Evolutionary conservation across 352 stramenopile genomes (phyloP).

Genomic region (Thraustochytrium sp.): DNA sequence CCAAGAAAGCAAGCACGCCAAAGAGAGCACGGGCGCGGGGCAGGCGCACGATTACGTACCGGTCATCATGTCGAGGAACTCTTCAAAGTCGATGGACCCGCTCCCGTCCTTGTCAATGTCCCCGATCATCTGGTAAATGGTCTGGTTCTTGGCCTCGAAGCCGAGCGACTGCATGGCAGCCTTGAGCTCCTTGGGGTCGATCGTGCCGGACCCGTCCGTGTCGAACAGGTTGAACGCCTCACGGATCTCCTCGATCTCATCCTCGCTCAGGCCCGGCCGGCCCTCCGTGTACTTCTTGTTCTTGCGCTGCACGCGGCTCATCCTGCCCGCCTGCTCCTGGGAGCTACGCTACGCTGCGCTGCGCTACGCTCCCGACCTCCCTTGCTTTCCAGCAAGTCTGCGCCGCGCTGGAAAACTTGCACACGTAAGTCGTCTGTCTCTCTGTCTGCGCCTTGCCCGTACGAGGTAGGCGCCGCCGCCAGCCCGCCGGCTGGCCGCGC

Average conservation of each 20-base stretch:
- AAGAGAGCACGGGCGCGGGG: neutral
- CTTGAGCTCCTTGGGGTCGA: slow-evolving; percentile 94
- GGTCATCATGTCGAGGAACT: slow-evolving; percentile 94
- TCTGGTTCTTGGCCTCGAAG: slow-evolving; percentile 94
- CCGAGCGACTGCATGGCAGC: slow-evolving; percentile 90
- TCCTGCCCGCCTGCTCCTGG: neutral
- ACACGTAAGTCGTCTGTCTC: too few species aligned
- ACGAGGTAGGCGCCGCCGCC: neutral
- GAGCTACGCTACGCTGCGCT: neutral
- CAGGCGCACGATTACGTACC: slow-evolving; percentile 53
- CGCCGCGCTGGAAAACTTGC: too few species aligned
- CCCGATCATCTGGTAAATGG: slow-evolving; percentile 93
- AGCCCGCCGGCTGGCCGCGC: neutral
- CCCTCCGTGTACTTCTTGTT: slow-evolving; percentile 27
- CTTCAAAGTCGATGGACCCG: slow-evolving; percentile 90
- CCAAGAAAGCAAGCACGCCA: too few species aligned
- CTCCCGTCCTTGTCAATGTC: slow-evolving; percentile 92
- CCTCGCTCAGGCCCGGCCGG: slow-evolving; percentile 55
- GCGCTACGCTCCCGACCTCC: too few species aligned
- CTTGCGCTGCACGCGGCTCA: slow-evolving; percentile 7
- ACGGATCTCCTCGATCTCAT: slow-evolving; percentile 90
- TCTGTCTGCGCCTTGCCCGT: neutral
- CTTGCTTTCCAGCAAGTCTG: too few species aligned
- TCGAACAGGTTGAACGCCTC: slow-evolving; percentile 96
- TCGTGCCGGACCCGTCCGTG: slow-evolving; percentile 86